Conservation (phyloP, 805 yeast genomes). For the Candida sphagnicola region DNA sequence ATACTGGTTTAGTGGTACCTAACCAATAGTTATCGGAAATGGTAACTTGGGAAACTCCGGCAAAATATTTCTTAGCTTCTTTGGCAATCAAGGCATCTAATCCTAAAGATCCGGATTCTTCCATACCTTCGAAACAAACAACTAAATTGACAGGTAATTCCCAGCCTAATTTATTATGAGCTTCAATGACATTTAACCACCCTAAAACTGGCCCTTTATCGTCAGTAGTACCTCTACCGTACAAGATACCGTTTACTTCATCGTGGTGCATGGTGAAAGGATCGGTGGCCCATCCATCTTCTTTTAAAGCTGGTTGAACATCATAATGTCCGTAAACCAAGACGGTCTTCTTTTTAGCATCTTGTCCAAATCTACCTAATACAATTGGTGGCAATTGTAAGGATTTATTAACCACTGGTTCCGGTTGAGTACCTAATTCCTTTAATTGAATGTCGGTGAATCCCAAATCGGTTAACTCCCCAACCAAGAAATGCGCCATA, state of each 20-base stretch:
- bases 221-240: conserved; percentile 94
- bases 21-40: conserved; percentile 98
- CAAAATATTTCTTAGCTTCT: conserved; percentile 79
- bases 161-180: conserved; percentile 77
- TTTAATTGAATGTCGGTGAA: conserved; percentile 78
- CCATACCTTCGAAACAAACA: conserved; percentile 98
- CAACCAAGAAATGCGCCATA: conserved; percentile 80
- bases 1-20: conserved; percentile 94
- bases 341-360: conserved; percentile 81
- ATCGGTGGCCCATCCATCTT: conserved; percentile 95
- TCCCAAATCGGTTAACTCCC: conserved; percentile 68
- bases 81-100: conserved; percentile 75
- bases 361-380: conserved; percentile 81
- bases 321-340: conserved; percentile 96
- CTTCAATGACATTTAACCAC: conserved; percentile 91
- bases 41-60: conserved; percentile 89
- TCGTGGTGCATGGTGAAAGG: conserved; percentile 71
- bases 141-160: conserved; percentile 92
- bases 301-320: conserved; percentile 90
- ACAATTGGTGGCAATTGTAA: conserved; percentile 90
- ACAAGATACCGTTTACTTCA: conserved; percentile 62
- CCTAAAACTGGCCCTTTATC: conserved; percentile 98
- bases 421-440: conserved; percentile 86
- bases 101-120: conserved; percentile 94
- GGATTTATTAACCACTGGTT: conserved; percentile 67